A percentile compares a stretch with the other conserved stretches of the same genome.
Conservation (phyloP, 192 early-diverging fungal species). For the Paraglomus occultum region DNA sequence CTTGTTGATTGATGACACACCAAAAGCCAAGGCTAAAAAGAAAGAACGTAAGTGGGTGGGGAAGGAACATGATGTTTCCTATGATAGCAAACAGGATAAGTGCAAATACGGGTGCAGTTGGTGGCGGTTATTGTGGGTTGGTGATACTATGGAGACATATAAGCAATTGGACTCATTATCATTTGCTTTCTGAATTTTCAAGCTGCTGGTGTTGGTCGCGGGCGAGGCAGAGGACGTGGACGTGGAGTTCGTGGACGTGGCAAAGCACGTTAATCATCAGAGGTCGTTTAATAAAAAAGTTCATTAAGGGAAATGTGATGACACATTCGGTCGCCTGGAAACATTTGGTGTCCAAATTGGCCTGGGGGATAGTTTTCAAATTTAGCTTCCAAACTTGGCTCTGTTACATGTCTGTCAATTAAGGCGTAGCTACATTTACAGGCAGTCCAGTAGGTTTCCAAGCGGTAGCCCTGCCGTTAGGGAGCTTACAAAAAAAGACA, state of each 20-base stretch:
- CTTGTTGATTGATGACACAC: slow-evolving; percentile 91
- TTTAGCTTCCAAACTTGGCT: too few relatives aligned
- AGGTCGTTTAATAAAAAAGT: too few relatives aligned
- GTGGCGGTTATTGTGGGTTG: not conserved
- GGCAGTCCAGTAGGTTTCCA: too few relatives aligned
- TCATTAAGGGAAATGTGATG: too few relatives aligned
- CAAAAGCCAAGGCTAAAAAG: slow-evolving; percentile 91
- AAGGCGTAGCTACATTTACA: too few relatives aligned
- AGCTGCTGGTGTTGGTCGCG: slow-evolving; percentile 52
- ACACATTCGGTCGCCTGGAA: too few relatives aligned
- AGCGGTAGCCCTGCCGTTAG: too few relatives aligned
- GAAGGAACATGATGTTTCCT: not conserved
- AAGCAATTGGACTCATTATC: slow-evolving; percentile 6
- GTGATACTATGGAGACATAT: slow-evolving; percentile 1
- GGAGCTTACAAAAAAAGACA: too few relatives aligned
- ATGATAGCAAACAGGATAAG: not conserved
- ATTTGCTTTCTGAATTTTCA: slow-evolving; percentile 9
- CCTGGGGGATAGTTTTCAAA: too few relatives aligned
- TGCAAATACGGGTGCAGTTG: slow-evolving; percentile 1
- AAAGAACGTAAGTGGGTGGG: slow-evolving; percentile 49
- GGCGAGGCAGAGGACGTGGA: slow-evolving; percentile 72
- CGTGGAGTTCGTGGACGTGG: slow-evolving; percentile 60
- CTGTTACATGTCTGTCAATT: too few relatives aligned
- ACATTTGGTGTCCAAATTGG: too few relatives aligned
- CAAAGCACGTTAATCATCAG: slow-evolving; percentile 36